Conservation (phyloP, 208 protist genomes). For the Acanthamoeba lugdunensis region DNA sequence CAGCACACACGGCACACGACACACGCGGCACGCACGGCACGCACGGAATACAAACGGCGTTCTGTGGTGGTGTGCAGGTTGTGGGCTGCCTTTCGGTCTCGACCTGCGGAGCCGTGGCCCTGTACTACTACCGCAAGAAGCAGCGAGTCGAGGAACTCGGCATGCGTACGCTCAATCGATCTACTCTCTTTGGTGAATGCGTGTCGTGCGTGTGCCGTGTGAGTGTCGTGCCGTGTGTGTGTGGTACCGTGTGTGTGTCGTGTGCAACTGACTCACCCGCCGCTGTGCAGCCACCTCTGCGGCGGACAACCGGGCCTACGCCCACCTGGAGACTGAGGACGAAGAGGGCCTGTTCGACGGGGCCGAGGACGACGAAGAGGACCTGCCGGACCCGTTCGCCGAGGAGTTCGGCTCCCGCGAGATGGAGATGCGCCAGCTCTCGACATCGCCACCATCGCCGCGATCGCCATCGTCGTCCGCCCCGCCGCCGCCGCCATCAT, state of each 20-base stretch:
- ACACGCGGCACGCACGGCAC: too few species aligned
- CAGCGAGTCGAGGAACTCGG: background rate
- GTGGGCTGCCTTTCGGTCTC: background rate
- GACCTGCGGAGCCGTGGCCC: background rate
- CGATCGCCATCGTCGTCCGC: background rate
- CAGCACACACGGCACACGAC: too few species aligned
- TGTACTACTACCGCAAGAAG: conserved; percentile 30
- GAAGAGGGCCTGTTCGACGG: conserved; percentile 38
- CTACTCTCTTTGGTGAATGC: background rate
- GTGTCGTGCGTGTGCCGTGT: background rate
- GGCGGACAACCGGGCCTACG: background rate
- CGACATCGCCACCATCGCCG: background rate
- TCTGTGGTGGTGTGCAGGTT: background rate
- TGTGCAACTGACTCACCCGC: background rate
- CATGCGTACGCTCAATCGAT: background rate
- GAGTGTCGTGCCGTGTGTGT: background rate
- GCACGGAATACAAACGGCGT: too few species aligned
- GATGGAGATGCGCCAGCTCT: conserved; percentile 26
- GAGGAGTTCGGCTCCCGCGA: conserved; percentile 20
- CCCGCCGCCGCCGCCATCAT: background rate
- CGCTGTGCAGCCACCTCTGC: background rate
- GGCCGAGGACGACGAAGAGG: conserved; percentile 53
- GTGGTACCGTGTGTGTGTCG: background rate
- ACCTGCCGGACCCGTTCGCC: conserved; percentile 40
- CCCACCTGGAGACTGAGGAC: background rate